Base-by-base conservation (phyloP, 306 rosid species). In the Trifolium dubium region DNA sequence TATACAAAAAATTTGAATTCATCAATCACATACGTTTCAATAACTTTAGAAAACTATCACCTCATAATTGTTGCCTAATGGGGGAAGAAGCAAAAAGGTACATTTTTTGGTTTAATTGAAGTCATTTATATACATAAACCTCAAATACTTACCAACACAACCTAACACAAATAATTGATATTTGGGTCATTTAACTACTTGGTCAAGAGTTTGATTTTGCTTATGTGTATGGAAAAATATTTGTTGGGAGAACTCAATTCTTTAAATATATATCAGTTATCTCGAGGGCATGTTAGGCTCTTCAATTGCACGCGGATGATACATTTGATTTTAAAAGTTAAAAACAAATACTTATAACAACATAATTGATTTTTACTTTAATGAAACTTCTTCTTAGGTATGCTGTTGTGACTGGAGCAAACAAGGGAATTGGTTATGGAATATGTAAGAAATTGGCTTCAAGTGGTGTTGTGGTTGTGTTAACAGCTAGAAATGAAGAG, bases 401-500 rank as follows among this genome's bases (percentile, higher is more conserved):
- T 74, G 85, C 83, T 39, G 85, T 78, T n/a, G 86, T 82, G 49
- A 78, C 83, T 11, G 83, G 86, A 49, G 76, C 86, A 78, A 77
- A 82, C 18, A 82, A 82, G 49, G 86, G 86, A 8, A 44, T 82
- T 32, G 83, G 86, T 7, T 82, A 68, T 50, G 86, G 82, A n/a
- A 64, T 63, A 64, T 75, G 82, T 29, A 78, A 75, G 74, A 76
- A 82, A 34, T 53, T 82, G 44, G 86, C 77, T 69, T 68, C 64
- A 3, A 54, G 37, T 23, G 86, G 80, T 37, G 12, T 78, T 15
- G 51, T 74, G 64, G 86, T 82, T 54, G 64, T 79, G 49, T 44
- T 83, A 1, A 83, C 86, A 15, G 78, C 86, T 5, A 83, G 86
- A 74, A 75, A 79, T 74, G 75, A 83, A 30, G 55, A 69, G 31